Evolutionary conservation across 2,329 filamentous ascomycete species (phyloP).

Genomic region (Aspergillus luchuensis): DNA sequence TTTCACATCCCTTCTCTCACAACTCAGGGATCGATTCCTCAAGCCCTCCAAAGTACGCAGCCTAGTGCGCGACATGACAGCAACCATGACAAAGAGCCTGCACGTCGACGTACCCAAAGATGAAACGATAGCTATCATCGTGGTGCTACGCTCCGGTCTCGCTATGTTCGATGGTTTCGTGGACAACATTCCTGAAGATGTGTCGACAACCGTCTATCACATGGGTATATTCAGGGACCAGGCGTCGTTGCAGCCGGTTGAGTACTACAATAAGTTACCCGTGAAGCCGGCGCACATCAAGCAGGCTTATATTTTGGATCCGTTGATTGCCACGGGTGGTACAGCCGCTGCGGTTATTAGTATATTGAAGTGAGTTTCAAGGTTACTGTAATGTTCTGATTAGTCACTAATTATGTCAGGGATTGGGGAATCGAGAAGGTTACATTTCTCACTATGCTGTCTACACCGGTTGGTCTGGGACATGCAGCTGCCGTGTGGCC

Average conservation of each 20-base stretch:
- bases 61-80: constrained; percentile 25
- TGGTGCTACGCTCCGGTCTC: constrained; percentile 38
- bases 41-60: constrained; percentile 22
- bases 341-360: constrained; percentile 29
- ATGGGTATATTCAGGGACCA: constrained; percentile 33
- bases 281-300: constrained; percentile 27
- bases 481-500: constrained; percentile 29
- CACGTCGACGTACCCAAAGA: constrained; percentile 13
- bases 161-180: constrained; percentile 44
- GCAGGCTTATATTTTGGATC: constrained; percentile 30
- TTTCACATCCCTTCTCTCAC: constrained; percentile 15
- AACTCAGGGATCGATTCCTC: constrained; percentile 16
- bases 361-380: constrained; percentile 27
- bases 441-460: constrained; percentile 30
- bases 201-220: constrained; percentile 32
- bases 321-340: constrained; percentile 31
- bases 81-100: constrained; percentile 25
- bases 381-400: background rate
- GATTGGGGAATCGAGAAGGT: constrained; percentile 32
- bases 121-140: constrained; percentile 34
- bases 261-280: constrained; percentile 36
- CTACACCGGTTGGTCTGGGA: constrained; percentile 23
- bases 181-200: constrained; percentile 22
- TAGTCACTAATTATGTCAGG: constrained; percentile 11
- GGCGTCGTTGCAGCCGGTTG: constrained; percentile 28